Conservation (phyloP, 768 basidiomycete species). For the Tephrocybe sp. region DNA sequence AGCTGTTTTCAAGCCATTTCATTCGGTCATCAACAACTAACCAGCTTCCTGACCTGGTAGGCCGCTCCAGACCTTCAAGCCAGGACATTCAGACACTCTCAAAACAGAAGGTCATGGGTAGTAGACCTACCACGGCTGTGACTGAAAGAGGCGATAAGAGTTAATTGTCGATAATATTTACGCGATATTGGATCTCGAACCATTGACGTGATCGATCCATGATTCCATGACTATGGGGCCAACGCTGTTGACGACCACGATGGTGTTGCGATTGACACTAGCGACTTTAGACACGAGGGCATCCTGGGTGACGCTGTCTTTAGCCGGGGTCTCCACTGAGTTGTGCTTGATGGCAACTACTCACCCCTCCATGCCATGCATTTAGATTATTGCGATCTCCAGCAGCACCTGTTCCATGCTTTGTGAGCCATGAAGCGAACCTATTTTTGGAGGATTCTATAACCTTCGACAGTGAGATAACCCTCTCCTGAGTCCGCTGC, state of each 20-base stretch:
- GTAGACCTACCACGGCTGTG: slow-evolving; percentile 34
- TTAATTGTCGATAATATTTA: not conserved
- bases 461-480: slow-evolving; percentile 45
- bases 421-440: not conserved
- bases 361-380: slow-evolving; percentile 51
- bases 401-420: slow-evolving; percentile 36
- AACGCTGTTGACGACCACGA: slow-evolving; percentile 69
- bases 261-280: slow-evolving; percentile 51
- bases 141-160: slow-evolving; percentile 19
- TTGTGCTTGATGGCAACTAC: slow-evolving; percentile 2
- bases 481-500: slow-evolving; percentile 44
- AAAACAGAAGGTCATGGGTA: no score
- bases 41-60: slow-evolving; percentile 67
- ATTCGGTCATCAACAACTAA: slow-evolving; percentile 10
- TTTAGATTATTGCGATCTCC: slow-evolving; percentile 54
- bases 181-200: not conserved
- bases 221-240: slow-evolving; percentile 58
- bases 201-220: slow-evolving; percentile 59
- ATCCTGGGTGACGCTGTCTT: slow-evolving; percentile 27
- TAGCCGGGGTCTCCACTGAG: not conserved
- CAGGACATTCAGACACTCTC: not conserved
- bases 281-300: slow-evolving; percentile 53
- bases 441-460: not conserved
- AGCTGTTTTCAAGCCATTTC: not conserved
- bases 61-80: slow-evolving; percentile 47